Conservation (phyloP, 1,139 yeast genomes). For the Lizanozyma gosingica region DNA sequence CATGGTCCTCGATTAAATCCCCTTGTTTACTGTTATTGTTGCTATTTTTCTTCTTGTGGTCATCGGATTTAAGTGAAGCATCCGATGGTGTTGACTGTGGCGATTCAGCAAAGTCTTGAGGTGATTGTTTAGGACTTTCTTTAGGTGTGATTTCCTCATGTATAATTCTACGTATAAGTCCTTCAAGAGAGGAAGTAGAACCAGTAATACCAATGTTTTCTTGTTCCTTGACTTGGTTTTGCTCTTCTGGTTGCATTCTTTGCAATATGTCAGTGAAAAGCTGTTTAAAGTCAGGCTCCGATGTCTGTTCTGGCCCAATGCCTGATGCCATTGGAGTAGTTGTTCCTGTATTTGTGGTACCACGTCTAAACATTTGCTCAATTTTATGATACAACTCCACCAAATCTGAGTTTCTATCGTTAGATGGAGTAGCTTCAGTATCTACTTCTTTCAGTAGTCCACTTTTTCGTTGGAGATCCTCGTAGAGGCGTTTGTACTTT, state of each 20-base stretch:
- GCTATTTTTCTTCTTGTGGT: background rate
- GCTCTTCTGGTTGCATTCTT: background rate
- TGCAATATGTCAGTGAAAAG: background rate
- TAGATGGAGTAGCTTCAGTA: background rate
- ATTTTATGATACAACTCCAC: background rate
- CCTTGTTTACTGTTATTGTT: too few species aligned
- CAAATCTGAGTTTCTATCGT: slow-evolving; percentile 5
- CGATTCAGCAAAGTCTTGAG: too few species aligned
- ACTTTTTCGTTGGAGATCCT: slow-evolving; percentile 10
- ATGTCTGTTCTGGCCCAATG: background rate
- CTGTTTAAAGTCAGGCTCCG: background rate
- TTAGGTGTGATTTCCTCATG: background rate
- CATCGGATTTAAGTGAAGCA: background rate
- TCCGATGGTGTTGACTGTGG: background rate
- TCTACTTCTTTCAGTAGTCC: background rate
- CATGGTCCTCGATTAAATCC: too few species aligned
- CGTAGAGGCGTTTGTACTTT: slow-evolving; percentile 26
- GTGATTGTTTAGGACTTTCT: background rate
- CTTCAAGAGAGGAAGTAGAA: background rate
- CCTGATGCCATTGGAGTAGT: background rate
- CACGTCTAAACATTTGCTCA: background rate
- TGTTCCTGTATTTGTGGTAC: background rate
- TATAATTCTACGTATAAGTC: background rate
- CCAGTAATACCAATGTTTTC: background rate
- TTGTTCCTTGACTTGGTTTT: background rate